phyloP scores from a whole-genome alignment of 1,284 basidiomycete genomes.

The Leccinum pachyderme region DNA sequence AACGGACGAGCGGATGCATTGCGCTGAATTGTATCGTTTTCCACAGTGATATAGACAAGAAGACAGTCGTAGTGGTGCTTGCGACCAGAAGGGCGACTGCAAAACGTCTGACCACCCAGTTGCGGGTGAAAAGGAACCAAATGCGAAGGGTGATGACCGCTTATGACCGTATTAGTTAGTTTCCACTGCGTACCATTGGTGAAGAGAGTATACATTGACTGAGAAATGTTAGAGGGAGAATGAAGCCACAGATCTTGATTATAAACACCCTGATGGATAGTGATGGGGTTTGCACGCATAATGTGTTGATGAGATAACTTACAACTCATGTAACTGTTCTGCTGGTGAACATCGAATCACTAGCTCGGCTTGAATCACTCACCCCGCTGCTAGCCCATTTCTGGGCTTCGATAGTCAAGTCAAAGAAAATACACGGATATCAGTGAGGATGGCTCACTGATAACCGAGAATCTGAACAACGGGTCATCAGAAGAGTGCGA shows the following conservation, averaged over 20 bases:
- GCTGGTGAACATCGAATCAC: neutral
- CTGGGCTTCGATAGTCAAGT: neutral
- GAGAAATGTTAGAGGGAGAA: slow-evolving; percentile 6
- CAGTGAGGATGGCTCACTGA: neutral
- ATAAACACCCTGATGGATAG: neutral
- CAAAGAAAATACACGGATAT: neutral
- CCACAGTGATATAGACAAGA: slow-evolving; percentile 1
- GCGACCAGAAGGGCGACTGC: slow-evolving; percentile 1
- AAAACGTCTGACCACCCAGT: neutral
- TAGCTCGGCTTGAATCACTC: neutral
- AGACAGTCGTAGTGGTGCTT: neutral
- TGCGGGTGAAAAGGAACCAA: slow-evolving; percentile 13
- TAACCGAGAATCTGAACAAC: neutral
- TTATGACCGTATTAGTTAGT: neutral
- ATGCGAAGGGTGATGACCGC: slow-evolving; percentile 12
- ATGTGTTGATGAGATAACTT: neutral
- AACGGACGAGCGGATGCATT: neutral
- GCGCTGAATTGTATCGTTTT: neutral
- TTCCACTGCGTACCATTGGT: neutral
- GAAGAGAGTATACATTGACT: slow-evolving; percentile 8
- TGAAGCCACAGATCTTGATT: slow-evolving; percentile 2
- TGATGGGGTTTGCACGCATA: no score
- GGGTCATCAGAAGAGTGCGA: neutral
- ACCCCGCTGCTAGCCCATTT: neutral
- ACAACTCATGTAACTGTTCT: neutral